Conservation (phyloP, 148 eudicot genomes). For the Cornus controversa region DNA sequence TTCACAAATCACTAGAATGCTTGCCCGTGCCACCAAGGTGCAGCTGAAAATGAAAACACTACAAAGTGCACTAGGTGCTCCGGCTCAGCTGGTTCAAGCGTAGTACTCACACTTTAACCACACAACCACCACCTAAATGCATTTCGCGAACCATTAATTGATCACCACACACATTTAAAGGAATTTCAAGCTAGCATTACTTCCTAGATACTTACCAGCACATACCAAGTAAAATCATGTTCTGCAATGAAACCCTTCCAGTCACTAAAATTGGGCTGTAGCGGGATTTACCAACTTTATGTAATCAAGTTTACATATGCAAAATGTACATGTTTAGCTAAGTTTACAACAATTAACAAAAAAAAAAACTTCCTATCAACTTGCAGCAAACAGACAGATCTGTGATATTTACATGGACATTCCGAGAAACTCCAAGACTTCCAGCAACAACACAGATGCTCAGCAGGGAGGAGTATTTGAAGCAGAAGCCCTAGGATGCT, state of each 20-base stretch:
- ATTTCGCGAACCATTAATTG: neutral
- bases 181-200: neutral
- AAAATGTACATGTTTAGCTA: constrained; percentile 11
- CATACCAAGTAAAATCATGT: neutral
- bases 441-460: neutral
- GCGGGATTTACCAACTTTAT: neutral
- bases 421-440: neutral
- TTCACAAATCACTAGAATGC: too few species aligned
- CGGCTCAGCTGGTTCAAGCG: neutral
- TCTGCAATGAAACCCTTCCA: neutral
- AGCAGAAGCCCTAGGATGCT: constrained; percentile 62
- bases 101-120: neutral
- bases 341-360: constrained; percentile 9
- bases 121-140: neutral
- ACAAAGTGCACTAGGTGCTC: too few species aligned
- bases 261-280: neutral
- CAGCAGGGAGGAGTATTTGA: constrained; percentile 30
- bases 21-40: too few species aligned
- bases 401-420: constrained; percentile 1
- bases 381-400: neutral
- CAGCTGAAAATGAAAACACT: too few species aligned
- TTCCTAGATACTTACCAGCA: neutral
- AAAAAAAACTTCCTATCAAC: neutral
- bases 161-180: neutral
- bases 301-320: neutral